Base-by-base conservation (phyloP, 768 basidiomycete genomes). In the Leccinum broughii region DNA sequence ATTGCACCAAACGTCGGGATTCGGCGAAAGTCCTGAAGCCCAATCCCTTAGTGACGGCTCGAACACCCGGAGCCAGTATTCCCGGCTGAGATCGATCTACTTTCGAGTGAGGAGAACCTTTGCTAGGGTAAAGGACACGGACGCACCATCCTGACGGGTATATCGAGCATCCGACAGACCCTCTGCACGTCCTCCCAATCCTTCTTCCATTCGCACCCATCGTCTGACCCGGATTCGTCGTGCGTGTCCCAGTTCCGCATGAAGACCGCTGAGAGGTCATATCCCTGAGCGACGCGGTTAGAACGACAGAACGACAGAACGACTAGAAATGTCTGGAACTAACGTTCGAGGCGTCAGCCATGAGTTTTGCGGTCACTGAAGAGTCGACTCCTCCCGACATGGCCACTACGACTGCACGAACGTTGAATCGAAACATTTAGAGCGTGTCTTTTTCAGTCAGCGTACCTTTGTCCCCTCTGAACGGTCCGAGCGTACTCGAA, bases 351-450 rank as follows among this genome's bases (percentile, higher is more conserved):
- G 56, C 1, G 49, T 88, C 81, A 14, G 87, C 79, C 22, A 97
- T 77, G 9, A 97, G 75, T 59, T 81, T 79, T n/a, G 95, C 92
- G 2, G 92, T 78, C 11, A 96, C 93, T 2, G 92, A 93, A 5
- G 94, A 96, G 72, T 98, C 95, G 13, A 98, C 95, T 3, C 95
- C 95, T 28, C 95, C 95, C 0, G 93, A 95, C 91, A 97, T 95
- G 22, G 91, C 93, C 8, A 96, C 85, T 6, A 92, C 84, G 51
- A 98, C 95, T 95, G 61, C 3, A 55, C 14, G 20, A 20, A 44
- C 17, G 57, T 22, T 46, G 46, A 30, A 51, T 13, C 28, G 7
- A 28, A 28, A 28, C 28, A 28, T 13, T 49, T 35, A 13, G 14
- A 57, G 50, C 6, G 1, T 7, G 1, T n/a, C 1, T n/a, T 5